Base-by-base conservation (phyloP, 2,329 filamentous ascomycete genomes). In the Fusarium albosuccineum region DNA sequence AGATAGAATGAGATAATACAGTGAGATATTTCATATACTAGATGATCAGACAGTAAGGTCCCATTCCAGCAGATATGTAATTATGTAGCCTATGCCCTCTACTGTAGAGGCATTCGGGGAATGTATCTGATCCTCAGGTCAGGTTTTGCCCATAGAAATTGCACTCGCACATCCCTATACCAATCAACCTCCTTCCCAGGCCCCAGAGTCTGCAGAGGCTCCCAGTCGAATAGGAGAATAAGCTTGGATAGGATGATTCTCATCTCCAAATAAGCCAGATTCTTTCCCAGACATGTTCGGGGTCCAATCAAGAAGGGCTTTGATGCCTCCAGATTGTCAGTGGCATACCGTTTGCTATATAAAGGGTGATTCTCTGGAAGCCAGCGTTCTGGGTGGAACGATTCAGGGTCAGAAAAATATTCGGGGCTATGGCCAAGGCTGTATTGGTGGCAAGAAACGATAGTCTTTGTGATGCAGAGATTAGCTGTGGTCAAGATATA, bases 181-280 rank as follows among this genome's bases (percentile, higher is more conserved):
- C 22, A 22, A 4, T 22, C 22, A 22, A 22, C 22, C 22, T 22
- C 22, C 22, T 22, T 22, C 22, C 22, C 4, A 5, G 22, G 22
- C 22, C 22, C 22, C 4, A 22, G 22, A 22, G 22, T 22, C 22
- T 22, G 22, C 22, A 22, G 22, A 22, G 22, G 22, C 5, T 22
- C 22, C 22, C 22, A 22, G 30, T 54, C 50, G 9, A 41, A 48
- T 8, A 27, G 9, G 9, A 40, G 49, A 5, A 54, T 22, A 4
- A 48, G 26, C 26, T 49, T 41, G 6, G 29, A 14, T 22, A 52
- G 4, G 10, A 52, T 33, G 6, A 53, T 33, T 10, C 60, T 36
- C 42, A 59, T 50, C 26, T 61, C 58, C 6, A 36, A 6, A 26
- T 62, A 54, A 2, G 54, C 53, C 6, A 57, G 39, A 22, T 62